phyloP scores from a whole-genome alignment of 148 eudicot genomes.

The Rhododendron griersonianum region DNA sequence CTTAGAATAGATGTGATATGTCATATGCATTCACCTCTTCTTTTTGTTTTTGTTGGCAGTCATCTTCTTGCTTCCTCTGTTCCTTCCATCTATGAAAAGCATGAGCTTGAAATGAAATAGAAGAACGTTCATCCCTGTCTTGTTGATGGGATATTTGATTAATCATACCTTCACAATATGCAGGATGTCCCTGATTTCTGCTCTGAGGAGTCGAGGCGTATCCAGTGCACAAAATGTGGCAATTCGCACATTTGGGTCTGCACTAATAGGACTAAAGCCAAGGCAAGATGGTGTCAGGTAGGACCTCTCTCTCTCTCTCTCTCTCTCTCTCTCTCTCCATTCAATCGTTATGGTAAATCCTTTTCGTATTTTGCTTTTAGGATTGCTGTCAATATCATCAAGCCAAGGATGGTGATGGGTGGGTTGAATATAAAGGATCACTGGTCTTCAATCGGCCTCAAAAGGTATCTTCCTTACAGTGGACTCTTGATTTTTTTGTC shows the following conservation, averaged over 20 bases:
- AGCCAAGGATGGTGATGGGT: slow-evolving; percentile 98
- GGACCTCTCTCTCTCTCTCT: slow-evolving; percentile 5
- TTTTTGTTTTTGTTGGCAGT: background rate
- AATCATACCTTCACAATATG: slow-evolving; percentile 2
- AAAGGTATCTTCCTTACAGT: slow-evolving; percentile 18
- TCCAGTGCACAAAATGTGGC: slow-evolving; percentile 98
- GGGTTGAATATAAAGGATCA: slow-evolving; percentile 67
- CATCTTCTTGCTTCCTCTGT: background rate
- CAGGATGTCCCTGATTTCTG: slow-evolving; percentile 64
- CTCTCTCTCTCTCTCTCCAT: background rate
- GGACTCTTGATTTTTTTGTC: background rate
- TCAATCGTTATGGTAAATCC: background rate
- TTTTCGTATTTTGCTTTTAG: slow-evolving; percentile 26
- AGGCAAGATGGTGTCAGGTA: slow-evolving; percentile 99
- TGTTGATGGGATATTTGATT: background rate
- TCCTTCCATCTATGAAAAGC: background rate
- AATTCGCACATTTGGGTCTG: slow-evolving; percentile 94
- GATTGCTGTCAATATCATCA: slow-evolving; percentile 98
- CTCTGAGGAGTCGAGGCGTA: slow-evolving; percentile 95
- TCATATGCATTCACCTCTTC: background rate
- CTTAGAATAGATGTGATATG: background rate
- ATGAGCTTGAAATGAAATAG: background rate
- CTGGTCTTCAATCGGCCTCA: slow-evolving; percentile 30
- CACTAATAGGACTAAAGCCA: slow-evolving; percentile 82
- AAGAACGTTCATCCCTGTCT: background rate